phyloP scores from a whole-genome alignment of 148 eudicot genomes.

The Persicaria tinctoria region DNA sequence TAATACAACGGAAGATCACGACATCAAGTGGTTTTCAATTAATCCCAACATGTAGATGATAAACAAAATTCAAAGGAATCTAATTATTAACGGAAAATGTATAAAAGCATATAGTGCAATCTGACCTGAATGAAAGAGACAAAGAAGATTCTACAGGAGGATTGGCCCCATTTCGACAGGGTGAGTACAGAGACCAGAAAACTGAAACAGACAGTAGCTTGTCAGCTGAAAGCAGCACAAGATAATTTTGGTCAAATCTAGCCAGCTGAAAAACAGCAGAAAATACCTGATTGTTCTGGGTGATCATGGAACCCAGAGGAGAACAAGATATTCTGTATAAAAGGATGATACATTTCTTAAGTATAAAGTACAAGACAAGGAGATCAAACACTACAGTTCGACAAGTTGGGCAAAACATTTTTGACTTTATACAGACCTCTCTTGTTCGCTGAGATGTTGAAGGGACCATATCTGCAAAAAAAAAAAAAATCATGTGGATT shows the following conservation, averaged over 20 bases:
- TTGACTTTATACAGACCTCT: constrained; percentile 42
- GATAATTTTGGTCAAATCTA: not conserved
- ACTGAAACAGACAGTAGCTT: constrained; percentile 38
- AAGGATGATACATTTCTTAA: constrained; percentile 11
- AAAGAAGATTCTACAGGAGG: constrained; percentile 64
- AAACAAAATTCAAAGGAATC: too few species aligned
- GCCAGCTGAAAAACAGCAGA: not conserved
- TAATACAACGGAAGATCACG: not conserved
- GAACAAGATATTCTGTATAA: constrained; percentile 51
- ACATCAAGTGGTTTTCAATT: not conserved
- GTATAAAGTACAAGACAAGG: constrained; percentile 9
- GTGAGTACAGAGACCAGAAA: constrained; percentile 74
- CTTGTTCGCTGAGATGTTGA: constrained; percentile 33
- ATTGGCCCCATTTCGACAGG: constrained; percentile 43
- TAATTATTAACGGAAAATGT: not conserved
- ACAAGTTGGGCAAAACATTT: not conserved
- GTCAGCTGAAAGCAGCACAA: not conserved
- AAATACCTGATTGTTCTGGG: constrained; percentile 62
- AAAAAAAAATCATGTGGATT: not conserved
- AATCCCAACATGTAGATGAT: too few species aligned
- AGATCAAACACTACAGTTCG: not conserved
- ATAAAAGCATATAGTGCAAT: not conserved
- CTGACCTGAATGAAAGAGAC: constrained; percentile 77
- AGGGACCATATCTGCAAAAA: constrained; percentile 49
- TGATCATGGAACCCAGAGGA: constrained; percentile 58